Conservation (phyloP, 2,329 filamentous ascomycete species). For the Ascochyta clinopodiicola region DNA sequence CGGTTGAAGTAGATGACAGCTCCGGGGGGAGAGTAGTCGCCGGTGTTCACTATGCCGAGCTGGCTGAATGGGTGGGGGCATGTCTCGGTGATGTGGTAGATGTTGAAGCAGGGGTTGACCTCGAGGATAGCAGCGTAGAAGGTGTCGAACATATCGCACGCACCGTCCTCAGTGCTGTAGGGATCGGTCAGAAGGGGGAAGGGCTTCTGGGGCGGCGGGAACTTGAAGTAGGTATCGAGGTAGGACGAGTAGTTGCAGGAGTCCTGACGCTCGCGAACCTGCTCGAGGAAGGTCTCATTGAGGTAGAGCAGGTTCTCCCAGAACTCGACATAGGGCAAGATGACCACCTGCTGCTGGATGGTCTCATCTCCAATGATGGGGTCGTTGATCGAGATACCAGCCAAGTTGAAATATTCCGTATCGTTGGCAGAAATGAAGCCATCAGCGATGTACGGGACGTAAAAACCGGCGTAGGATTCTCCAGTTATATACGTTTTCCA, state of each 20-base stretch:
- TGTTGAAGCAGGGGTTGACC: constrained; percentile 59
- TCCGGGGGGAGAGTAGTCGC: constrained; percentile 50
- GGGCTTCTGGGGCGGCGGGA: constrained; percentile 46
- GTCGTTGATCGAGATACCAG: constrained; percentile 59
- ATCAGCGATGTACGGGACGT: constrained; percentile 64
- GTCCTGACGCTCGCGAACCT: constrained; percentile 42
- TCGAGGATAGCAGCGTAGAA: constrained; percentile 49
- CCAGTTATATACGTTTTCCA: constrained; percentile 63
- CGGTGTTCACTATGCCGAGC: constrained; percentile 48
- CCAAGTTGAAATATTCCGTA: constrained; percentile 59
- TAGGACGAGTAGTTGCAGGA: constrained; percentile 35
- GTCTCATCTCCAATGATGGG: constrained; percentile 53
- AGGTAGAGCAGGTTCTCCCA: constrained; percentile 52
- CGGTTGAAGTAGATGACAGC: constrained; percentile 59
- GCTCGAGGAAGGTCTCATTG: constrained; percentile 51
- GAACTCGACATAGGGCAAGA: constrained; percentile 47
- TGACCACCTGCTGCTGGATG: constrained; percentile 46
- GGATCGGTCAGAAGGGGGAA: constrained; percentile 42
- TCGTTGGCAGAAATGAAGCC: constrained; percentile 62
- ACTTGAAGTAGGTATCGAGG: constrained; percentile 46
- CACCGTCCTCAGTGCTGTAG: constrained; percentile 29
- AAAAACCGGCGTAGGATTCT: constrained; percentile 63
- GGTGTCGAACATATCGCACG: constrained; percentile 51
- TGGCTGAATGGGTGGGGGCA: constrained; percentile 53
- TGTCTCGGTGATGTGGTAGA: constrained; percentile 55